Conservation (phyloP, 2,329 filamentous ascomycete species). For the Rhytidhysteron rufulum region DNA sequence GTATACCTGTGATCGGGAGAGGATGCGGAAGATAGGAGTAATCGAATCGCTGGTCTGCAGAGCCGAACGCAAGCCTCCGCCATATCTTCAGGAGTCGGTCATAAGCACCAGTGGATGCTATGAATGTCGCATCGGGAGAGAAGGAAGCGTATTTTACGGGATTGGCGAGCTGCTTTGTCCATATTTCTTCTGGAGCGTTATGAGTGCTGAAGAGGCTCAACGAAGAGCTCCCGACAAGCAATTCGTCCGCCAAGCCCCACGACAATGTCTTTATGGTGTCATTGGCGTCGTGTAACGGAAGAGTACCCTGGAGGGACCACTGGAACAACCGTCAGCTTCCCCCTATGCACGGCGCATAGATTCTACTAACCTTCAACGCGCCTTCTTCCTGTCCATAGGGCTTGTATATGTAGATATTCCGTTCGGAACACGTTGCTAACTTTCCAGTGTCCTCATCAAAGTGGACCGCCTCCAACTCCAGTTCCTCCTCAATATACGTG, state of each 20-base stretch:
- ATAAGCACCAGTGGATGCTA: slow-evolving; percentile 73
- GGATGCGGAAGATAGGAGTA: slow-evolving; percentile 88
- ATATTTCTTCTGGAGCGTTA: slow-evolving; percentile 56
- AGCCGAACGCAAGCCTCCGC: slow-evolving; percentile 79
- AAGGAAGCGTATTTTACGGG: slow-evolving; percentile 70
- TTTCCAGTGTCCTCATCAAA: slow-evolving; percentile 81
- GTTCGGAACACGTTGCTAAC: slow-evolving; percentile 70
- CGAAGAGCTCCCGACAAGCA: slow-evolving; percentile 69
- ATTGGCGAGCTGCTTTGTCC: slow-evolving; percentile 72
- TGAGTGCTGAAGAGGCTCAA: slow-evolving; percentile 66
- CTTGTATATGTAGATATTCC: slow-evolving; percentile 70
- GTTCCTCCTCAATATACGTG: slow-evolving; percentile 75
- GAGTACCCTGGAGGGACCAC: slow-evolving; percentile 62
- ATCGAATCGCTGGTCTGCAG: slow-evolving; percentile 81
- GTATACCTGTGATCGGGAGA: slow-evolving; percentile 70
- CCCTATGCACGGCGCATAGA: slow-evolving; percentile 4
- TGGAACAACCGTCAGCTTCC: slow-evolving; percentile 26
- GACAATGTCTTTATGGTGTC: slow-evolving; percentile 62
- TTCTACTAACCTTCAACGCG: slow-evolving; percentile 62
- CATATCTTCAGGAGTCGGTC: slow-evolving; percentile 90
- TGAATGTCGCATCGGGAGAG: slow-evolving; percentile 82
- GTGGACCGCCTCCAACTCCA: slow-evolving; percentile 68
- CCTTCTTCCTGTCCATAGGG: slow-evolving; percentile 69
- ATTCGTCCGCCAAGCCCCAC: slow-evolving; percentile 83
- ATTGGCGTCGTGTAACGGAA: slow-evolving; percentile 44